Conservation (phyloP, 345 rosid species). For the Eucalyptus globulus region DNA sequence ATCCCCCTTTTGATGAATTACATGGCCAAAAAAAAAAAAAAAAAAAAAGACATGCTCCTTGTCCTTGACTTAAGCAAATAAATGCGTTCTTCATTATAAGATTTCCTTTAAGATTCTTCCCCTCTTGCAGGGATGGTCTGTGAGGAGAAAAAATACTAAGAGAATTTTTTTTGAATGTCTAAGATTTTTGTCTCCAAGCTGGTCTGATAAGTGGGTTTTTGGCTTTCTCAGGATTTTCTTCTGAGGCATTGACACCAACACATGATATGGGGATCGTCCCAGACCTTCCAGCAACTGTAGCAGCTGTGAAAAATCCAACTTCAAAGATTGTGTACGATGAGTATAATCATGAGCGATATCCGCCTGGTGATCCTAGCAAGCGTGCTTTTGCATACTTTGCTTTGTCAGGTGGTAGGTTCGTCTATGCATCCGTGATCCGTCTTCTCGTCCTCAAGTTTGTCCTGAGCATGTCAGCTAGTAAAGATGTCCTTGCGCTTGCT, state of each 20-base stretch:
- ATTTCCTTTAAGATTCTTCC: neutral
- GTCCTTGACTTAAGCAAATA: neutral
- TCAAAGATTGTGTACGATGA: conserved; percentile 44
- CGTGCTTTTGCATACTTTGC: conserved; percentile 62
- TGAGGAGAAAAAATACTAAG: neutral
- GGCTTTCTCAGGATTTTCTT: conserved; percentile 34
- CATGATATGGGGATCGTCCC: conserved; percentile 30
- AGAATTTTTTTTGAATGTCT: neutral
- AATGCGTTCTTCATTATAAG: neutral
- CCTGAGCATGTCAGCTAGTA: conserved; percentile 60
- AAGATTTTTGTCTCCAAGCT: neutral
- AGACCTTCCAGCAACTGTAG: conserved; percentile 37
- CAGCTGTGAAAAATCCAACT: conserved; percentile 42
- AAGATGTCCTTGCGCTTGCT: conserved; percentile 56
- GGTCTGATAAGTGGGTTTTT: neutral
- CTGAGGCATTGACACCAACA: conserved; percentile 24
- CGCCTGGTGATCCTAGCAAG: conserved; percentile 62
- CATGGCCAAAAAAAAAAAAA: neutral
- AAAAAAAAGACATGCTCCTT: neutral
- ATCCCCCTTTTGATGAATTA: too few relatives aligned
- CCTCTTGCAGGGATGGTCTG: neutral
- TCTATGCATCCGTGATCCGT: conserved; percentile 50
- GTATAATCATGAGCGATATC: conserved; percentile 46
- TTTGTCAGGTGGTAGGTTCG: conserved; percentile 54
- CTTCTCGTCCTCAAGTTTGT: conserved; percentile 54